phyloP scores from a whole-genome alignment of 2,329 filamentous ascomycete genomes.

The Chaetomium olivaceum region DNA sequence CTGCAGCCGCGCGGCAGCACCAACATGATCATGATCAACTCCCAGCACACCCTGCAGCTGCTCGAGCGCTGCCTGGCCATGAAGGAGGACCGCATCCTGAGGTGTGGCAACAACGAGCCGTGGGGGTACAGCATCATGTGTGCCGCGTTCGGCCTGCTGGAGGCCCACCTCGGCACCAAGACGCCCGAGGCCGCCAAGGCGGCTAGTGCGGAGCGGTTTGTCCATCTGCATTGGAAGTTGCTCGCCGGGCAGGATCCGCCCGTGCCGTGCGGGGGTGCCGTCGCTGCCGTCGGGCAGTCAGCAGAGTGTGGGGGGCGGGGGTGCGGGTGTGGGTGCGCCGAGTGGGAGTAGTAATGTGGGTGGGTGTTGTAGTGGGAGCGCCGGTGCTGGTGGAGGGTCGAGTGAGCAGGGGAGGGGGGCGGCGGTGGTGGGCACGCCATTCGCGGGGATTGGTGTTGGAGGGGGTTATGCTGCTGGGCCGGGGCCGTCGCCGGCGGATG shows the following conservation, averaged over 20 bases:
- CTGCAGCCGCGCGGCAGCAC: constrained; percentile 59
- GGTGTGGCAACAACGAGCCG: constrained; percentile 64
- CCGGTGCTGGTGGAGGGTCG: neutral
- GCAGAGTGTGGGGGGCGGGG: constrained; percentile 11
- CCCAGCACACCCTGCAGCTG: constrained; percentile 60
- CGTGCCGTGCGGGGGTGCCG: neutral
- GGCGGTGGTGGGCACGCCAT: constrained; percentile 8
- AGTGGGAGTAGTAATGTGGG: neutral
- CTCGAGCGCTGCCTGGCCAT: constrained; percentile 61
- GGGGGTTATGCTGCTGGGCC: neutral
- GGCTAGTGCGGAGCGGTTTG: constrained; percentile 59
- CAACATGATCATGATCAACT: constrained; percentile 64
- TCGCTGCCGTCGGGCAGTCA: constrained; percentile 13
- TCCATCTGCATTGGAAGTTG: constrained; percentile 59
- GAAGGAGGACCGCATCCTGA: constrained; percentile 61
- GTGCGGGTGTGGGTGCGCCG: neutral
- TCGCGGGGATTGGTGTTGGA: neutral
- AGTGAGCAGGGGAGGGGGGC: neutral
- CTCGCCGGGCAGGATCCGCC: constrained; percentile 54
- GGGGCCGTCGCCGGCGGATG: constrained; percentile 16
- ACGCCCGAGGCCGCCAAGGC: constrained; percentile 59
- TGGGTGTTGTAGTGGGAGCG: constrained; percentile 4
- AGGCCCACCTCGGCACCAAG: constrained; percentile 60
- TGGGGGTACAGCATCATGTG: constrained; percentile 67
- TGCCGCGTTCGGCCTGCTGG: constrained; percentile 58